Evolutionary conservation across 1,139 yeast genomes (phyloP).

Genomic region (Scheffersomyces titani): DNA sequence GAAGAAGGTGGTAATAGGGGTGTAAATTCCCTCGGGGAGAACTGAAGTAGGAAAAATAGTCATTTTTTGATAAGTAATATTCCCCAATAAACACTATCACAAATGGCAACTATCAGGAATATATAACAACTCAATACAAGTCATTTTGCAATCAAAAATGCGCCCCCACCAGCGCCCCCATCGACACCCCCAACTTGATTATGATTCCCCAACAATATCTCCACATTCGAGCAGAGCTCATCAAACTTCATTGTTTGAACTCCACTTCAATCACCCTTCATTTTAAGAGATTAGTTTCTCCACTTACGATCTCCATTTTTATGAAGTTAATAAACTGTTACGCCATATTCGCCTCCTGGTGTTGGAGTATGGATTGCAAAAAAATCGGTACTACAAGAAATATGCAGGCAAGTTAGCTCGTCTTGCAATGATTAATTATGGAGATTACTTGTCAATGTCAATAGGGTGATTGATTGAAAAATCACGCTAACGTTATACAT

Average conservation of each 20-base stretch:
- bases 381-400: no score
- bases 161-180: not conserved
- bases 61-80: slow-evolving; percentile 1
- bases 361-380: not conserved
- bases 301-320: not conserved
- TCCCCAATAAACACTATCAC: not conserved
- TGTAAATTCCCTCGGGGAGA: slow-evolving; percentile 37
- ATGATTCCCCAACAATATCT: not conserved
- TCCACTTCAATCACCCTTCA: not conserved
- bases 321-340: not conserved
- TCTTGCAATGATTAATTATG: no score
- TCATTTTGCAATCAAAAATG: not conserved
- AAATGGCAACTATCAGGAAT: not conserved
- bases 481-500: no score
- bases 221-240: not conserved
- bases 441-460: no score
- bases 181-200: not conserved
- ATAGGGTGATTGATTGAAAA: no score
- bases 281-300: not conserved
- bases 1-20: slow-evolving; percentile 55
- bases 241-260: no score
- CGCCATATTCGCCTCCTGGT: not conserved
- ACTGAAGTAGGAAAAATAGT: slow-evolving; percentile 2
- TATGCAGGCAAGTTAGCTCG: no score
- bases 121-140: not conserved